Evolutionary conservation across 495 filamentous ascomycete genomes (phyloP).

Genomic region (Venustampulla echinocandica): DNA sequence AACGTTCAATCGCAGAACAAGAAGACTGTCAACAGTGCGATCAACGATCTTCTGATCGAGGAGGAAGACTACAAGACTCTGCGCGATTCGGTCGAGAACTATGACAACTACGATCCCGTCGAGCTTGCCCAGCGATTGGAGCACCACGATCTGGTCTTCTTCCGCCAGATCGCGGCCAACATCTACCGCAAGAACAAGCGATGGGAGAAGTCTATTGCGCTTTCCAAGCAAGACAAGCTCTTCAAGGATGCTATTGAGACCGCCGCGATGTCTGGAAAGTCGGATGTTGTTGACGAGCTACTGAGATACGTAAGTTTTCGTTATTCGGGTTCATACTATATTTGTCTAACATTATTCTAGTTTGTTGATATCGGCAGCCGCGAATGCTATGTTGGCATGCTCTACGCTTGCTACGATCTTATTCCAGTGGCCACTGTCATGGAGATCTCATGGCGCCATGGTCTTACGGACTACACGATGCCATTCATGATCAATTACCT

Average conservation of each 20-base stretch:
- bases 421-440: conserved; percentile 86
- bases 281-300: conserved; percentile 89
- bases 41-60: conserved; percentile 97
- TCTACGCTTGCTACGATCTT: conserved; percentile 97
- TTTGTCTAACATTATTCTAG: conserved; percentile 39
- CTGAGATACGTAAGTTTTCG: conserved; percentile 92
- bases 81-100: conserved; percentile 94
- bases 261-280: conserved; percentile 84
- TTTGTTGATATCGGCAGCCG: conserved; percentile 99
- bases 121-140: conserved; percentile 92
- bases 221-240: conserved; percentile 98
- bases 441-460: conserved; percentile 95
- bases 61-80: conserved; percentile 99
- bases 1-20: conserved; percentile 98
- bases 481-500: conserved; percentile 99
- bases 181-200: conserved; percentile 99
- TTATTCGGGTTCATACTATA: conserved; percentile 22
- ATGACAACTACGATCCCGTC: conserved; percentile 96
- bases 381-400: conserved; percentile 98
- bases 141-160: conserved; percentile 96
- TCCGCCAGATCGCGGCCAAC: conserved; percentile 94
- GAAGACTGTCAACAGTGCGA: conserved; percentile 92
- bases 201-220: conserved; percentile 98
- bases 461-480: conserved; percentile 96
- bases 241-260: conserved; percentile 99